Evolutionary conservation across 2,329 filamentous ascomycete genomes (phyloP), one percentile per base, ranked within the genome.

Genomic region (Pestalotiopsis fici): DNA sequence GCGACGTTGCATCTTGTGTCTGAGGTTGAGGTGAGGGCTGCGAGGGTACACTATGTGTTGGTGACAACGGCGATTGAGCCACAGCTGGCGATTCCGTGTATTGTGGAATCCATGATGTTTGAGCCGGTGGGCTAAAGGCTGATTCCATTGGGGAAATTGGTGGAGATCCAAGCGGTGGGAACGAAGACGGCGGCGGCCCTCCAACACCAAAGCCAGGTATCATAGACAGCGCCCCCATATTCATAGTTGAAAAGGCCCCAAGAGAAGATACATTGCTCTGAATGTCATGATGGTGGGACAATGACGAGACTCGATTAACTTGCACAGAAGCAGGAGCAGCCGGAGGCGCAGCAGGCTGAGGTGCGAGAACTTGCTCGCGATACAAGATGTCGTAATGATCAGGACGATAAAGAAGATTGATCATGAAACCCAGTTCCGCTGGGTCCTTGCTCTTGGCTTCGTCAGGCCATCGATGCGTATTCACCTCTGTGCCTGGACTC

Each of bases 351-450:
- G 63, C 74, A 68, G 65, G 75, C 68, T 71, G 65, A 69, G 73
- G 63, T 67, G 69, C 59, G 70, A 67, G 57, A 69, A 69, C 56
- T 71, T 68, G 61, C 67, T 74, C 66, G 85, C 83, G 76, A 83
- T 99, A 99, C 39, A 98, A 86, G 69, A 99, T 90, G 79, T 98
- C 96, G 79, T 98, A 99, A 80, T 98, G 96, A 68, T 93, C 94
- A 55, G 83, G 97, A 77, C 83, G 90, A 87, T 82, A 95, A 75
- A 85, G 86, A 68, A 86, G 82, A 72, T 88, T 83, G 43, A 91
- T 87, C 37, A 87, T 83, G 28, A 85, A 83, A 0, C 83, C 85
- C 0, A 86, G 74, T 0, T 76, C 75, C 18, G 80, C 78, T 56
- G 78, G 73, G 64, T 84, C 82, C 65, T 84, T 82, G 3, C 75